A percentile compares a stretch with the other conserved stretches of the same genome.
These are phyloP conservation scores for Parsonsia alboflavescens DNA, from an alignment of 257 asterid species.

Conservation along the genomic window DNA sequence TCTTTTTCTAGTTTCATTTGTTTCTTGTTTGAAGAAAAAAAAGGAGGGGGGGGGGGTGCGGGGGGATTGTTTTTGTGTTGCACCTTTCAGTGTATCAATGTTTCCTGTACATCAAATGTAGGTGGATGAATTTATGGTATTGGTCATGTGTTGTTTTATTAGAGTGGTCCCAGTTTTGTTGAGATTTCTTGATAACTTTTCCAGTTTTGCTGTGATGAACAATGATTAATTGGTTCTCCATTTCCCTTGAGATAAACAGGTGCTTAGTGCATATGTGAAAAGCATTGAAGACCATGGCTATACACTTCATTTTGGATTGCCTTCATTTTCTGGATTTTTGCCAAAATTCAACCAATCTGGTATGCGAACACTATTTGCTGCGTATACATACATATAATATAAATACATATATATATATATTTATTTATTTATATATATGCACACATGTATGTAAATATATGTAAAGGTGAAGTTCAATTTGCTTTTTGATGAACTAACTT, in stretches of 20 bases:
- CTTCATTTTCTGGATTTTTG: conserved; percentile 77
- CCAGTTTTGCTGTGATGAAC: not conserved
- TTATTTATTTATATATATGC: too few species aligned
- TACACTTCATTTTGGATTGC: conserved; percentile 70
- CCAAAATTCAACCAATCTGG: conserved; percentile 55
- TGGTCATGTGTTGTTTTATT: not conserved
- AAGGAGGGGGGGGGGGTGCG: not conserved
- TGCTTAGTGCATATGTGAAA: conserved; percentile 75
- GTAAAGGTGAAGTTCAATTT: not conserved
- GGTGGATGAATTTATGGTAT: not conserved
- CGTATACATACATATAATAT: not conserved
- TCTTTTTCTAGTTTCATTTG: not conserved
- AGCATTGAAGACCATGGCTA: conserved; percentile 98
- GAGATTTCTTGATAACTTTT: not conserved
- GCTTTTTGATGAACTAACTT: not conserved
- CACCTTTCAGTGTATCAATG: not conserved
- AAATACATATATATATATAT: not conserved
- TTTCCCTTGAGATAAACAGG: conserved; percentile 41
- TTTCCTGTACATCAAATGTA: not conserved
- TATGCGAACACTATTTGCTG: conserved; percentile 25
- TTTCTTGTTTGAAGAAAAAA: not conserved
- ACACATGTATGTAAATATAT: not conserved
- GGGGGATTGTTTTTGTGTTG: not conserved
- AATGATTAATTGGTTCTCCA: not conserved
- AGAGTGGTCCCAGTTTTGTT: not conserved